A percentile compares a stretch with the other conserved stretches of the same genome.
Evolutionary conservation across 1,139 yeast species (phyloP).

Genomic region (Magnusiomyces magnusii): DNA sequence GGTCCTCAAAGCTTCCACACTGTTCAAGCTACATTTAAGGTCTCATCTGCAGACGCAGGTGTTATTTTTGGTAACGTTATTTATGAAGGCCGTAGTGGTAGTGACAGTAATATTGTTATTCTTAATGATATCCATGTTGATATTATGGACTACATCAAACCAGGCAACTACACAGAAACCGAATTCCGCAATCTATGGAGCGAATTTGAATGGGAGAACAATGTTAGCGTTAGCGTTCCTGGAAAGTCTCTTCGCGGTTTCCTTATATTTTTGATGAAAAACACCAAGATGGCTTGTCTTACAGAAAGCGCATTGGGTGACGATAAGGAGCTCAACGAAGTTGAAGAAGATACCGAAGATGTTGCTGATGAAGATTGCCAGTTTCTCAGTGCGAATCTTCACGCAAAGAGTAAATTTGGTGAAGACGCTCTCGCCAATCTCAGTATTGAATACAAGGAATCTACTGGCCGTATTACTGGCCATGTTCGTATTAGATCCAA

Average conservation of each 20-base stretch:
- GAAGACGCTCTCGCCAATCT: conserved; percentile 96
- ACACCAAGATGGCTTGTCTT: conserved; percentile 90
- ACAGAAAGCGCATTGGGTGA: conserved; percentile 72
- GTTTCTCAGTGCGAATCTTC: conserved; percentile 89
- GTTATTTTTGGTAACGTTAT: conserved; percentile 96
- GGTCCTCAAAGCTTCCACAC: conserved; percentile 97
- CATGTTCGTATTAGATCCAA: conserved; percentile 95
- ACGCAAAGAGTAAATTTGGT: conserved; percentile 90
- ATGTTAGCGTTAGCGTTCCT: conserved; percentile 77
- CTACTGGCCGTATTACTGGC: conserved; percentile 71
- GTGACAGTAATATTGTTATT: conserved; percentile 83
- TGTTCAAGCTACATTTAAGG: conserved; percentile 82
- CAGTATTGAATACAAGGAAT: conserved; percentile 75
- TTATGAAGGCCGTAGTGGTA: conserved; percentile 93
- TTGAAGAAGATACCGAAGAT: conserved; percentile 20
- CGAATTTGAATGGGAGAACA: conserved; percentile 99
- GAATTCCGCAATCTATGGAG: conserved; percentile 98
- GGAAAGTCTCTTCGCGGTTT: conserved; percentile 67
- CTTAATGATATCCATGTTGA: conserved; percentile 93
- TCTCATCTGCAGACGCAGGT: conserved; percentile 95
- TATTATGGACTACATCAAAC: conserved; percentile 95
- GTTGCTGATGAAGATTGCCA: conserved; percentile 55
- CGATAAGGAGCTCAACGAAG: conserved; percentile 9
- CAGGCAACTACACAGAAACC: conserved; percentile 81
- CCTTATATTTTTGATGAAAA: conserved; percentile 65